Conservation (phyloP, 23 red algal genomes). For the Gracilaria vermiculophylla region DNA sequence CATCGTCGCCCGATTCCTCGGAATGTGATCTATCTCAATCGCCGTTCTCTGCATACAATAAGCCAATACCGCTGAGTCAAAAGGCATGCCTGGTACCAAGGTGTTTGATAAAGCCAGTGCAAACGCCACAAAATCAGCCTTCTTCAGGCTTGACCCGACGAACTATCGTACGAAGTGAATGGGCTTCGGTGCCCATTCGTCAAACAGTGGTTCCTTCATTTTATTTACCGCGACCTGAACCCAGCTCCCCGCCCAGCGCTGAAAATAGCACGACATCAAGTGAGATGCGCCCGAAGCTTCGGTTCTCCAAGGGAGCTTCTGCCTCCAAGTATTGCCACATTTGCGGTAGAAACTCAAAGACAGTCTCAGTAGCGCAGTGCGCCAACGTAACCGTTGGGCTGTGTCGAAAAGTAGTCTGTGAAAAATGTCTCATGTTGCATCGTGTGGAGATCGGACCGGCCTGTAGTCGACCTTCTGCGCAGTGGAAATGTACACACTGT, state of each 20-base stretch:
- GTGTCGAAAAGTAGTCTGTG: conserved; percentile 48
- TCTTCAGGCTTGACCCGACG: neutral
- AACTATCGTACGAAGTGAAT: neutral
- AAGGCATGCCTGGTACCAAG: neutral
- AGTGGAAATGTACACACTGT: conserved; percentile 53
- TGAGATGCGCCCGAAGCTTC: conserved; percentile 25
- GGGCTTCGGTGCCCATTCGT: neutral
- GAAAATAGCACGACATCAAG: neutral
- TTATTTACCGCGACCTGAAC: neutral
- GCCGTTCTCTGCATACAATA: neutral
- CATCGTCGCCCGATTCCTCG: neutral
- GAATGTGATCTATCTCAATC: neutral
- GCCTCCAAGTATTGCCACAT: conserved; percentile 52
- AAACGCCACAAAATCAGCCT: neutral
- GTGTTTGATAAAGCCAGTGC: neutral
- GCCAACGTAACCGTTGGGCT: conserved; percentile 34
- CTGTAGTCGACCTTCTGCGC: neutral
- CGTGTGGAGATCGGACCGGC: neutral
- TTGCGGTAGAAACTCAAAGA: conserved; percentile 34
- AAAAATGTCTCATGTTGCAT: conserved; percentile 48
- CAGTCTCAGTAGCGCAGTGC: conserved; percentile 31
- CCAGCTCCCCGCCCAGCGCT: neutral
- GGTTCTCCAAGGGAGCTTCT: conserved; percentile 34
- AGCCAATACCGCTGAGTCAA: neutral
- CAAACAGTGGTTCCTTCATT: conserved; percentile 3